A percentile compares a stretch with the other conserved stretches of the same genome.
Conservation (phyloP, 2,329 filamentous ascomycete genomes). For the Pezicula rhizophila region DNA sequence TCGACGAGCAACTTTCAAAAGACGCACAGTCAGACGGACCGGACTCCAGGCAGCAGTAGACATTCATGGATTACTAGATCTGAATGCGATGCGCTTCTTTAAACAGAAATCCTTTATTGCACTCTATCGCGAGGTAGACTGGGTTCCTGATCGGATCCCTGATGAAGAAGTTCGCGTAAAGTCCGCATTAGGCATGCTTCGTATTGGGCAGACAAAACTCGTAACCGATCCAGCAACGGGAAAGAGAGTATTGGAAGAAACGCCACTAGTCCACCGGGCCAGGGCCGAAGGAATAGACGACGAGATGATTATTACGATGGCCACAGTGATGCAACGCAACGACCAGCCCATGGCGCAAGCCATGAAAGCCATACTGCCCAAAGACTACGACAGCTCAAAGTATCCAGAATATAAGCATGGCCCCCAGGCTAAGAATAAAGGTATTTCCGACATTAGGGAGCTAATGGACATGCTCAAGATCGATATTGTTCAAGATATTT, state of each 20-base stretch:
- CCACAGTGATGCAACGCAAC: not conserved
- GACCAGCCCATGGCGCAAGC: not conserved
- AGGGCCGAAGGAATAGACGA: conserved; percentile 11
- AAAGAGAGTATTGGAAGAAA: conserved; percentile 23
- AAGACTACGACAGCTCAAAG: not conserved
- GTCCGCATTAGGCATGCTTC: conserved; percentile 22
- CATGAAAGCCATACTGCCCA: not conserved
- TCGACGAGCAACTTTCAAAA: conserved; percentile 3
- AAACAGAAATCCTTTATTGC: conserved; percentile 28
- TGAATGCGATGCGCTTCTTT: conserved; percentile 25
- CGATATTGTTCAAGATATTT: conserved; percentile 26
- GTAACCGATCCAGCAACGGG: conserved; percentile 24
- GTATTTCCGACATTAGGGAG: conserved; percentile 1
- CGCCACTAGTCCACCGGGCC: conserved; percentile 21
- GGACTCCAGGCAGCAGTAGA: conserved; percentile 2
- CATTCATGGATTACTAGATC: conserved; percentile 15
- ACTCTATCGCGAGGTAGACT: conserved; percentile 27
- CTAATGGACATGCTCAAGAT: conserved; percentile 20
- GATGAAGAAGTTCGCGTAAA: conserved; percentile 25
- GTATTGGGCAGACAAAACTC: conserved; percentile 24
- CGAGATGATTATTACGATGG: not conserved
- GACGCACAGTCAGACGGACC: not conserved
- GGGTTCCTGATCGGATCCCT: conserved; percentile 31
- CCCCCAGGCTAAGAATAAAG: not conserved
- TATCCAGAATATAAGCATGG: not conserved